Evolutionary conservation across 31 red algal species (phyloP), one percentile per base, ranked within the genome.

Genomic region (Endocladia muricata): DNA sequence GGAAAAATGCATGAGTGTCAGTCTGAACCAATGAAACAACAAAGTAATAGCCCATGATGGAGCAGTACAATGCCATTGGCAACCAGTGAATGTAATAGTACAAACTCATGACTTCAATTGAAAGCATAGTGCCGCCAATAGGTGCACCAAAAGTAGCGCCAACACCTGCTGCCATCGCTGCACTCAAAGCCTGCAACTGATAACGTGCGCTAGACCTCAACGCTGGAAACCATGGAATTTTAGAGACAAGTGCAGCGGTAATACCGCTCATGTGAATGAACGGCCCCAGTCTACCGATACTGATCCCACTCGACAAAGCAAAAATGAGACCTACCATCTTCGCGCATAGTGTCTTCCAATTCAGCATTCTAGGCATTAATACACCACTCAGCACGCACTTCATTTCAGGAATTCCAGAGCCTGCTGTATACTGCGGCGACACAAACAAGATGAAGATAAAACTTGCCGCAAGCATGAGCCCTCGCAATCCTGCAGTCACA

Each of bases 361-460:
- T 89, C 38, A 97, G 73, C 69, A 85, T 79, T 34, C 72, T 59
- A 23, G 70, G 79, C 77, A 93, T 54, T 47, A 87, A 74, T 0
- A 85, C 79, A 48, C 94, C 94, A 36, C 77, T 66, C 37, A 97
- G 55, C 26, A 93, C 76, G 48, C 89, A 92, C 69, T 97, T 97
- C 79, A 97, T 83, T 71, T 97, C 94, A 21, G 94, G 94, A 60
- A 97, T 93, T 29, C 94, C 94, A 6, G 82, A 88, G 23, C 94
- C 94, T 22, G 87, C 86, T 42, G 86, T 62, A 68, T 95, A 94
- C 26, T 85, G 78, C 1, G 85, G 85, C 3, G 85, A 78, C 9
- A 89, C 42, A 17, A 54, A 68, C 11, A 81, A 33, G 0, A 89
- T 52, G 21, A 81, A 17, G 30, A 73, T 31, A 37, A 89, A 89